phyloP scores from a whole-genome alignment of 768 basidiomycete genomes.

The Boletus subparvulus region DNA sequence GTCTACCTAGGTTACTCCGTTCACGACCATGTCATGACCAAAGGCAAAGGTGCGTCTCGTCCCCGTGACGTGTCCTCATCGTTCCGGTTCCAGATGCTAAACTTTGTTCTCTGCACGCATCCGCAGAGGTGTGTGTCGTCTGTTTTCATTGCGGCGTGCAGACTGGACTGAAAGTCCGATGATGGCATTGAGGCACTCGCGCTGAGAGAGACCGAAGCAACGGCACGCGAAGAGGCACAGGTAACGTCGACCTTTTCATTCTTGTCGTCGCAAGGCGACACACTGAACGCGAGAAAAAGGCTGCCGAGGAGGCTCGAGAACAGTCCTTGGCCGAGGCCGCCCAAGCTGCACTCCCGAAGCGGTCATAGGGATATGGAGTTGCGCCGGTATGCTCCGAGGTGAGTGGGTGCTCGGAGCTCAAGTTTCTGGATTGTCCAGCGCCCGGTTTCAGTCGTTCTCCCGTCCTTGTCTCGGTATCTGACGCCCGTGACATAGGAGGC shows the following conservation, averaged over 20 bases:
- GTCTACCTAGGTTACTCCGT: slow-evolving; percentile 34
- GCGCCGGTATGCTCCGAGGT: neutral
- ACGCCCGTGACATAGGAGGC: neutral
- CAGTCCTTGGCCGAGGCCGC: slow-evolving; percentile 32
- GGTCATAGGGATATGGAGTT: neutral
- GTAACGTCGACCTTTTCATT: slow-evolving; percentile 1
- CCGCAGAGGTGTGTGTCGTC: slow-evolving; percentile 23
- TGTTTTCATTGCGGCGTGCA: neutral
- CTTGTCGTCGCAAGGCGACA: neutral
- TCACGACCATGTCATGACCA: slow-evolving; percentile 31
- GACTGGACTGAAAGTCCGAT: neutral
- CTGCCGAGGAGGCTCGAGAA: slow-evolving; percentile 29
- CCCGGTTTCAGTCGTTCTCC: neutral
- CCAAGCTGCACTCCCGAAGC: slow-evolving; percentile 24
- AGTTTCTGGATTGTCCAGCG: neutral
- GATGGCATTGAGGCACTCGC: slow-evolving; percentile 19
- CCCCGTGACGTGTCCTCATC: neutral
- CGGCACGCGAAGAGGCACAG: slow-evolving; percentile 15
- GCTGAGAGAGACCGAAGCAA: slow-evolving; percentile 21
- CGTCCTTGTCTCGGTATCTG: neutral
- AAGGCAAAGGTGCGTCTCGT: slow-evolving; percentile 29
- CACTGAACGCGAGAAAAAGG: slow-evolving; percentile 13
- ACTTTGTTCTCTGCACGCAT: too few relatives aligned
- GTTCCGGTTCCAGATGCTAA: neutral
- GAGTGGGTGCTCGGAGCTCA: neutral